Evolutionary conservation across 805 yeast species (phyloP).

Genomic region (Sungouiozyma intestinalis): DNA sequence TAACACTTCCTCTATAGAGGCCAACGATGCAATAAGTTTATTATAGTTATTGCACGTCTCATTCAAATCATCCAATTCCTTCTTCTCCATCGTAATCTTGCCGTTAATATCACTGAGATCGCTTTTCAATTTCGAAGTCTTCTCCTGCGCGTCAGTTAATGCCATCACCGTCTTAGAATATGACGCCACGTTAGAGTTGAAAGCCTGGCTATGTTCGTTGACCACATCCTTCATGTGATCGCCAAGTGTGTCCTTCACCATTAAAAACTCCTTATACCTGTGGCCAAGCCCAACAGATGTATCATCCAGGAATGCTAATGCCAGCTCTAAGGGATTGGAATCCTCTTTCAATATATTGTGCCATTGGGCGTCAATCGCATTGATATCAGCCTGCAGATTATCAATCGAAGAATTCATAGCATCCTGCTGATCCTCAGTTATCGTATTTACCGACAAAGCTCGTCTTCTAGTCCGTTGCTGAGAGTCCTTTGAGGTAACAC

Average conservation of each 20-base stretch:
- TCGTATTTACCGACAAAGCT: slow-evolving; percentile 23
- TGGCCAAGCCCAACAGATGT: slow-evolving; percentile 88
- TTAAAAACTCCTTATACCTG: slow-evolving; percentile 53
- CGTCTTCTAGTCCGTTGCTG: slow-evolving; percentile 16
- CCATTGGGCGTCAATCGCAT: slow-evolving; percentile 36
- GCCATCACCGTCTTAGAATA: slow-evolving; percentile 61
- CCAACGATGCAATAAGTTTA: slow-evolving; percentile 61
- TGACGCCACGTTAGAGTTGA: slow-evolving; percentile 77
- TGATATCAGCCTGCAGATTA: slow-evolving; percentile 20
- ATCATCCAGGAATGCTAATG: slow-evolving; percentile 71
- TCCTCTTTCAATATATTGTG: slow-evolving; percentile 38
- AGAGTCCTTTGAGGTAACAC: background rate
- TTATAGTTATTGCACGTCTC: slow-evolving; percentile 50
- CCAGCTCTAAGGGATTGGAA: slow-evolving; percentile 77
- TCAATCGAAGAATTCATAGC: slow-evolving; percentile 24
- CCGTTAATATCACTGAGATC: slow-evolving; percentile 39
- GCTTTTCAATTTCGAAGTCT: slow-evolving; percentile 38
- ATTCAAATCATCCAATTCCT: slow-evolving; percentile 53
- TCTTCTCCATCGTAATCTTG: slow-evolving; percentile 44
- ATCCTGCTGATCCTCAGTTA: slow-evolving; percentile 19
- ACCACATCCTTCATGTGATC: slow-evolving; percentile 57
- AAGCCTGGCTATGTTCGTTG: slow-evolving; percentile 70
- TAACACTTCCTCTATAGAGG: slow-evolving; percentile 51
- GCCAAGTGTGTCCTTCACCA: slow-evolving; percentile 47
- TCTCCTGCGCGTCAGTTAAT: slow-evolving; percentile 54